phyloP scores from a whole-genome alignment of 164 flowering plant genomes.

The Tetracentron sinense region DNA sequence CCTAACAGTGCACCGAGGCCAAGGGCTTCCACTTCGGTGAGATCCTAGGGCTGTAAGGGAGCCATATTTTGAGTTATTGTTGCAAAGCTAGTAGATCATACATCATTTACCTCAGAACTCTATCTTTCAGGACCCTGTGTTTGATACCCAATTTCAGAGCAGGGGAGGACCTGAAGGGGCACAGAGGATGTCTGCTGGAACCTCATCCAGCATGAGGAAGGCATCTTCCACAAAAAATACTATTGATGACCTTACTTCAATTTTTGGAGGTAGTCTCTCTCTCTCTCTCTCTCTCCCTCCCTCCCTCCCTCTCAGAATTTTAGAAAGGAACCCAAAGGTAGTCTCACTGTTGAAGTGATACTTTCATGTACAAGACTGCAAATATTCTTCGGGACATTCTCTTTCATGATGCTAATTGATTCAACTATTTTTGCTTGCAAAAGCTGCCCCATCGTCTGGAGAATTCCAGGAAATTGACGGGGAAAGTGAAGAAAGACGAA shows the following conservation, averaged over 20 bases:
- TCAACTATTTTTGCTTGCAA: slow-evolving; percentile 13
- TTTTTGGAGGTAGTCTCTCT: slow-evolving; percentile 71
- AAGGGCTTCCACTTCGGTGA: slow-evolving; percentile 62
- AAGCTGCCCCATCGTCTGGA: slow-evolving; percentile 42
- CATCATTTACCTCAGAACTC: slow-evolving; percentile 4
- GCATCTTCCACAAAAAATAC: slow-evolving; percentile 76
- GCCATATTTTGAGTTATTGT: background rate
- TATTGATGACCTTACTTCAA: slow-evolving; percentile 77
- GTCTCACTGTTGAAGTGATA: background rate
- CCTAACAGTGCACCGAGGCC: slow-evolving; percentile 87
- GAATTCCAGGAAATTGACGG: slow-evolving; percentile 74
- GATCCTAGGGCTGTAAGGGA: slow-evolving; percentile 14
- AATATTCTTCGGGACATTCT: background rate
- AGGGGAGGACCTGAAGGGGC: slow-evolving; percentile 55
- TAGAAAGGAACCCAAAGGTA: too few species aligned
- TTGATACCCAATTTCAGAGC: slow-evolving; percentile 55
- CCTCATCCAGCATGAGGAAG: slow-evolving; percentile 61
- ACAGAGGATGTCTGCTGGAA: slow-evolving; percentile 45
- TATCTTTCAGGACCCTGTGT: slow-evolving; percentile 56
- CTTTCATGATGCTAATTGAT: slow-evolving; percentile 10
- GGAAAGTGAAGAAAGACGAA: slow-evolving; percentile 76
- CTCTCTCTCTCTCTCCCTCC: too few species aligned
- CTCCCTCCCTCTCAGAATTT: too few species aligned
- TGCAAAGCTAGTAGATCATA: background rate
- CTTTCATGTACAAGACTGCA: background rate